Evolutionary conservation across 192 early-diverging fungal genomes (phyloP).

Genomic region (Coemansia guatemalensis): DNA sequence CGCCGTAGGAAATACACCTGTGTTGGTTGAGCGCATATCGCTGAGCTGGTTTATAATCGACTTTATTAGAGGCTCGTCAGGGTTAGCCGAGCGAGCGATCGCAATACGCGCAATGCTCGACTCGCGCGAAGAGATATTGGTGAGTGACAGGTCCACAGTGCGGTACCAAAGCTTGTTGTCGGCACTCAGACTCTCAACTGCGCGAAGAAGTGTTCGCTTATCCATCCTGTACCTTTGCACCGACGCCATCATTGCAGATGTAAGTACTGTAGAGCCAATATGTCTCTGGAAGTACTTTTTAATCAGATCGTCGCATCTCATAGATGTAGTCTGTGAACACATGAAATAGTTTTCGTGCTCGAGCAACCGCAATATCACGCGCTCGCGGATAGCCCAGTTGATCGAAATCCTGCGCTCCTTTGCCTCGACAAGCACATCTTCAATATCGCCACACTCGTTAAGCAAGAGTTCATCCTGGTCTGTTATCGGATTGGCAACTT

Average conservation of each 20-base stretch:
- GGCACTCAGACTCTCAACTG: conserved; percentile 12
- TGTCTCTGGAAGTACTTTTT: conserved; percentile 11
- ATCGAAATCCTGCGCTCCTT: conserved; percentile 9
- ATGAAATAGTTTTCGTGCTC: conserved; percentile 19
- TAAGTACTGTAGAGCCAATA: conserved; percentile 1
- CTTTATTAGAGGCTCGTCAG: conserved; percentile 20
- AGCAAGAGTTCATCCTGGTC: neutral
- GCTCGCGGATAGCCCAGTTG: conserved; percentile 31
- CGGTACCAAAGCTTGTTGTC: conserved; percentile 18
- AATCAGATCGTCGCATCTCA: conserved; percentile 2
- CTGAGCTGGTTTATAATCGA: conserved; percentile 22
- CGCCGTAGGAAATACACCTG: neutral
- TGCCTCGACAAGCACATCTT: conserved; percentile 20
- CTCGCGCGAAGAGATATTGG: neutral
- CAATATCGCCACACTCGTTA: conserved; percentile 3
- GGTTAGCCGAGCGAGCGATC: conserved; percentile 20
- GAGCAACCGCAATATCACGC: conserved; percentile 18
- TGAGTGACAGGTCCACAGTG: neutral
- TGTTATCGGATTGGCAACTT: neutral
- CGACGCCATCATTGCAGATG: conserved; percentile 4
- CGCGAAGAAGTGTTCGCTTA: conserved; percentile 32
- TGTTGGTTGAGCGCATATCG: conserved; percentile 14
- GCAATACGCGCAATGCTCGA: conserved; percentile 4
- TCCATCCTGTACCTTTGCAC: conserved; percentile 18
- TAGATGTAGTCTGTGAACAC: neutral